Evolutionary conservation across 1,284 basidiomycete species (phyloP).

Genomic region (Phellopilus nigrolimitatus): DNA sequence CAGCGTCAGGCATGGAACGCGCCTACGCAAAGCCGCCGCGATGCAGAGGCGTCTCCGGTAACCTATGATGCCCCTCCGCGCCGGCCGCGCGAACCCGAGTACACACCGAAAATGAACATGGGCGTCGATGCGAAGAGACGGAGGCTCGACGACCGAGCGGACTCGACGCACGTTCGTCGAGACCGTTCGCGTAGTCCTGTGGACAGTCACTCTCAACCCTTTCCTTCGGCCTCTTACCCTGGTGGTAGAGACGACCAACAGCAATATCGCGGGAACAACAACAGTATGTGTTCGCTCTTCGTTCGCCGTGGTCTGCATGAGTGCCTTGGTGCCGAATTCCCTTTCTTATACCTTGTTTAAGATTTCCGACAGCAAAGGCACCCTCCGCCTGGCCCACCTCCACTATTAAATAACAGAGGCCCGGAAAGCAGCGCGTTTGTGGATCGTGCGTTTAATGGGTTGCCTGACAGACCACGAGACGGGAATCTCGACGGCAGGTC

Average conservation of each 20-base stretch:
- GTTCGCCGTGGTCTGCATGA: background rate
- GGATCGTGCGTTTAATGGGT: background rate
- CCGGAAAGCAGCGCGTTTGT: background rate
- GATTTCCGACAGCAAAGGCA: constrained; percentile 1
- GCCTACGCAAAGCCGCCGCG: background rate
- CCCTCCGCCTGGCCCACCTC: background rate
- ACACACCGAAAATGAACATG: background rate
- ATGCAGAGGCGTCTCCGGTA: constrained; percentile 1
- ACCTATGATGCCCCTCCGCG: constrained; percentile 7
- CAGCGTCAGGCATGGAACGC: constrained; percentile 1
- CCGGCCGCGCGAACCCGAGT: constrained; percentile 10
- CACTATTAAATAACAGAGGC: background rate
- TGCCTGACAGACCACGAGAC: background rate
- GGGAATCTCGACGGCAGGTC: background rate
- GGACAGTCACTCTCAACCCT: background rate
- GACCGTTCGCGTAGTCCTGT: constrained; percentile 13
- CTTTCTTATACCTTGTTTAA: constrained; percentile 2
- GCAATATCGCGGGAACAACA: background rate
- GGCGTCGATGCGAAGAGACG: constrained; percentile 15
- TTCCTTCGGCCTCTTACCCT: constrained; percentile 1
- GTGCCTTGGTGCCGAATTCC: background rate
- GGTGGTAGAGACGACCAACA: background rate
- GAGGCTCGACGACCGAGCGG: constrained; percentile 6
- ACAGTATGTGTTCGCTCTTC: constrained; percentile 5
- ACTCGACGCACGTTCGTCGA: constrained; percentile 5